Evolutionary conservation across 1,139 yeast species (phyloP), one percentile per base, ranked within the genome.

Genomic region (Saccharomycopsis crataegensis): DNA sequence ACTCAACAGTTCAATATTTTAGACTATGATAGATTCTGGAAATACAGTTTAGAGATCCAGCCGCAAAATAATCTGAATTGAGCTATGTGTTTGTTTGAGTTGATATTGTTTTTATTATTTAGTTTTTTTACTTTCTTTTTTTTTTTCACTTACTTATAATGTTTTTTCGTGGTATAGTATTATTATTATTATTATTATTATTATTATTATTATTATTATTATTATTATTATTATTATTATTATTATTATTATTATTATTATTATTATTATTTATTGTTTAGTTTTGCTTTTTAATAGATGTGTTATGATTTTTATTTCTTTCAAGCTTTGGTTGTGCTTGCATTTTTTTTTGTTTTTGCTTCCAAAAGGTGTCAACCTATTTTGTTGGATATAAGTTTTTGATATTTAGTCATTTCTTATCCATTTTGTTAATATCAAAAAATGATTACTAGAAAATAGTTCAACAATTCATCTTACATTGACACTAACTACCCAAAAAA

Each of bases 11-110:
- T 82, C 57, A 81, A 82, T 63, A 68, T 76, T 58, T 70, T 74
- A 41, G 86, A 82, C 58, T 79, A 76, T 48, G 91, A 85, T 60
- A 72, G 93, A 60, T 80, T 84, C 2, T 85, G 91, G 86, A 77
- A 81, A 57, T 71, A 84, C 64, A 84, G 91, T 70, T 77, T 85
- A 62, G 65, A 71, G 56, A 75, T 80, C 89, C 44, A 63, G 77
- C 50, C 91, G 16, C 57, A 85, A 66, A 62, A 71, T 50, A 52
- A 38, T 42, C 31, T 28, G 14, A 22, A 16, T 22, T 41, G 40
- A 31, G 7, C 2, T 9, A 8, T 8, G 14, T 17, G 8, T 9
- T 43, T 8, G 9, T 17, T 43, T 17, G 31, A 17, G 2, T 45
- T 31, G 37, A 3, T 34, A 28, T 46, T 34, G 2, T 17, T 36